A percentile compares a stretch with the other conserved stretches of the same genome.
These are phyloP conservation scores for Harringtonia lauricola DNA, from an alignment of 2,329 filamentous ascomycete species.

Conservation along the genomic window DNA sequence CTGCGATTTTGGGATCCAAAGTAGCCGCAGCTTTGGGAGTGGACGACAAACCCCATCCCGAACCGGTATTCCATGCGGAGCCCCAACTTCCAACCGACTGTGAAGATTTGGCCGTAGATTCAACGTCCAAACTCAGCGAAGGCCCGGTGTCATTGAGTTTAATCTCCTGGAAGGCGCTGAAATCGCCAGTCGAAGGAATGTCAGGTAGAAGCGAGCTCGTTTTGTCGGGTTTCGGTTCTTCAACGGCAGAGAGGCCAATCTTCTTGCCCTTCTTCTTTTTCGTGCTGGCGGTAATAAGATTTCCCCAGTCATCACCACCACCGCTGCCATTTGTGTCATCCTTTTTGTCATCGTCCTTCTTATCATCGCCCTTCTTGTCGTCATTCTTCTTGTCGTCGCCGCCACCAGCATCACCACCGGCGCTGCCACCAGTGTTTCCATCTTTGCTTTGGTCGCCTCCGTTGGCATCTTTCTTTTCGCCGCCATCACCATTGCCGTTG, in stretches of 20 bases:
- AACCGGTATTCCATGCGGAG: conserved; percentile 35
- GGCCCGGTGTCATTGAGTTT: conserved; percentile 50
- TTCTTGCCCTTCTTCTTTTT: conserved; percentile 51
- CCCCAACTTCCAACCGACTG: conserved; percentile 46
- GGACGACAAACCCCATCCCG: conserved; percentile 30
- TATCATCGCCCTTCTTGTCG: conserved; percentile 22
- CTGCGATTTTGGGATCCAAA: conserved; percentile 12
- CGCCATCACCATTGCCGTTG: conserved; percentile 24
- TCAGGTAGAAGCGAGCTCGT: conserved; percentile 1
- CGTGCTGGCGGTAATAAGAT: conserved; percentile 14
- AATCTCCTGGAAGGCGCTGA: conserved; percentile 56
- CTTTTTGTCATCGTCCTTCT: no score
- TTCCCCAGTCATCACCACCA: conserved; percentile 15
- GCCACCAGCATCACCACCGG: conserved; percentile 14
- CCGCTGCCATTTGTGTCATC: conserved; percentile 23
- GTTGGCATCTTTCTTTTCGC: conserved; percentile 21
- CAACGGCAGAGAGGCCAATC: conserved; percentile 11
- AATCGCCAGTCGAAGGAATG: conserved; percentile 20
- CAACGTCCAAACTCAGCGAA: conserved; percentile 44
- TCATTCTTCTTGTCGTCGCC: conserved; percentile 15
- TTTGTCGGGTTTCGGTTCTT: conserved; percentile 12
- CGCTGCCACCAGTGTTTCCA: conserved; percentile 20
- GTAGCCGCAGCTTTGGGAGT: conserved; percentile 18
- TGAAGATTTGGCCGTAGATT: conserved; percentile 28
- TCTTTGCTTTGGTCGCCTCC: conserved; percentile 16